Base-by-base conservation (phyloP, 352 stramenopile species). In the Achlya hypogyna region DNA sequence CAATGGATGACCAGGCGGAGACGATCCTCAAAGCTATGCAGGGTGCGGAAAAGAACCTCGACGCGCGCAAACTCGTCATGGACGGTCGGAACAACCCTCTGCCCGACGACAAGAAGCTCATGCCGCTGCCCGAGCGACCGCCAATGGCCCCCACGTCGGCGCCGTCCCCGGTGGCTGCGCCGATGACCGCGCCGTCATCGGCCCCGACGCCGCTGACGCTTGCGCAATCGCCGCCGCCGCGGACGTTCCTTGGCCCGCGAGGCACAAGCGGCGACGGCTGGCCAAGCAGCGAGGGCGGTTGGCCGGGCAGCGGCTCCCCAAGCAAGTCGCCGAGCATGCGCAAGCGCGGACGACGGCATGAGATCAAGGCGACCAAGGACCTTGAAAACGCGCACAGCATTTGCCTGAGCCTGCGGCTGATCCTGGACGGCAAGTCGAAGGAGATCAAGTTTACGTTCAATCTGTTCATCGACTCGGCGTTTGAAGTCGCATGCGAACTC, bases 391-490 rank as follows among this genome's bases (percentile, higher is more conserved):
- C 86, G 27, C 86, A 92, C 75, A 91, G 82, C 40, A 90, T 93
- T 35, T 58, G 91, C 62, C 52, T 98, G 51, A 97, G 93, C 56
- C 75, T 98, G 40, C 89, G 85, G n/a, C 86, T 93, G 65, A 88
- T 84, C 66, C 85, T 93, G 38, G 82, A 93, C 69, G 85, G 89
- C 72, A 94, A 97, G 74, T 97, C 89, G n/a, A 95, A 97, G 74
- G 95, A 97, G 63, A 96, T 98, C 64, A 95, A 98, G 80, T 98
- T 98, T 77, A 86, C 91, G 18, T 98, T 98, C 81, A 94, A 98
- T 73, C 75, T 98, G 51, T 96, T 98, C 25, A 86, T 93, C 32
- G 93, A 98, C 74, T 96, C 91, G 72, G 84, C 91, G 18, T 86
- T 98, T 60, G 88, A 97, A 73, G 89, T 98, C 45, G 92, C 90